Base-by-base conservation (phyloP, 768 basidiomycete species). In the Pholiota microspora region DNA sequence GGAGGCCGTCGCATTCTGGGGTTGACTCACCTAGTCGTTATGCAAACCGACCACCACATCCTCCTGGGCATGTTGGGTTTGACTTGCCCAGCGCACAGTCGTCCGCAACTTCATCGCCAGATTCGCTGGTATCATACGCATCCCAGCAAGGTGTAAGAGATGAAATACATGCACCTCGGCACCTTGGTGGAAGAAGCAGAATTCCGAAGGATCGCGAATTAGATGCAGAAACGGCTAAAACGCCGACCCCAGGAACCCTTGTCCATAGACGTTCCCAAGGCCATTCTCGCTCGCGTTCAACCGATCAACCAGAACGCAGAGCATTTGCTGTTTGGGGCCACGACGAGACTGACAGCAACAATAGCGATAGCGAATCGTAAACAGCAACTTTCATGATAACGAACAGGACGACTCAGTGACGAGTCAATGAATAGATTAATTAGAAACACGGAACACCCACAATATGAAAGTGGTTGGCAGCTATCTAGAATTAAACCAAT, bases 241-340 rank as follows among this genome's bases (percentile, higher is more conserved):
- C 87, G 29, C 87, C 88, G 3, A 88, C 86, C 12, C 73, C 79
- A 47, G 71, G 71, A 18, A 77, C 71, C 54, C 32, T 70, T 46
- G 49, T 62, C 42, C 63, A 68, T 46, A 64, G 67, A 23, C 69
- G 71, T 8, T 62, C 68, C 7, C 66, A 69, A 36, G 67, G 67
- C 4, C 71, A 73, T 59, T 62, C 67, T 38, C 70, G 74, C 29
- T 69, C 70, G 15, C 68, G 68, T 49, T 75, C 75, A 13, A 62
- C 60, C n/a, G 80, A 80, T 24, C 65, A 70, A 40, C 63, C 63
- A 49, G 73, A 73, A 27, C 77, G 68, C 44, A 75, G 82, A 31
- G 86, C 88, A 7, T 94, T 94, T 63, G 92, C 92, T 16, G 89
- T 90, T 9, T 91, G 85, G 83, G 92, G 92, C 0, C 87, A 91